Conservation (phyloP, 345 rosid genomes). For the Eucalyptus pauciflora region DNA sequence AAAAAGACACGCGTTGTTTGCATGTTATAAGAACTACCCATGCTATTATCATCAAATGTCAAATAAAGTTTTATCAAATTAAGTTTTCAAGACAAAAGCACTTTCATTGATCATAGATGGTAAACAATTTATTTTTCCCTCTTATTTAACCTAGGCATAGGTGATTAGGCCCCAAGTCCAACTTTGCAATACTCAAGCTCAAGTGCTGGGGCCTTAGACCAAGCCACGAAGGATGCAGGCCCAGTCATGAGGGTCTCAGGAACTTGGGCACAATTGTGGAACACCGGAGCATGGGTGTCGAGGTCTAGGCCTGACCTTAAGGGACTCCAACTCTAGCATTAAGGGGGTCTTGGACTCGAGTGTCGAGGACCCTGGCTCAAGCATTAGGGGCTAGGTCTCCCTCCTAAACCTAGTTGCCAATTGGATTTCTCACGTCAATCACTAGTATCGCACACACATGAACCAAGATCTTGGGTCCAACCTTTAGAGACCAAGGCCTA, state of each 20-base stretch:
- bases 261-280: fast-evolving
- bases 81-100: not conserved
- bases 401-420: not conserved
- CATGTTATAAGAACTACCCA: not conserved
- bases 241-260: not conserved
- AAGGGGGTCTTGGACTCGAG: not conserved
- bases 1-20: not conserved
- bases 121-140: not conserved
- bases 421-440: not conserved
- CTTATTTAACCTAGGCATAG: not conserved
- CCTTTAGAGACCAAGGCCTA: not conserved
- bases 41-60: not conserved
- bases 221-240: fast-evolving
- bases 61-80: not conserved
- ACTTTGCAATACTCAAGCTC: not conserved
- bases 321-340: not conserved
- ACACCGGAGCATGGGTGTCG: fast-evolving
- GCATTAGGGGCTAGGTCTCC: not conserved
- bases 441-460: not conserved
- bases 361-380: fast-evolving
- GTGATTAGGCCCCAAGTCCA: not conserved
- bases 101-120: no score
- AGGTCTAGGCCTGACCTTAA: fast-evolving
- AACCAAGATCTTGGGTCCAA: not conserved
- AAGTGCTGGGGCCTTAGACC: not conserved